A percentile compares a stretch with the other conserved stretches of the same genome.
Conservation (phyloP, 768 basidiomycete genomes). For the Tephrocybe sp. region DNA sequence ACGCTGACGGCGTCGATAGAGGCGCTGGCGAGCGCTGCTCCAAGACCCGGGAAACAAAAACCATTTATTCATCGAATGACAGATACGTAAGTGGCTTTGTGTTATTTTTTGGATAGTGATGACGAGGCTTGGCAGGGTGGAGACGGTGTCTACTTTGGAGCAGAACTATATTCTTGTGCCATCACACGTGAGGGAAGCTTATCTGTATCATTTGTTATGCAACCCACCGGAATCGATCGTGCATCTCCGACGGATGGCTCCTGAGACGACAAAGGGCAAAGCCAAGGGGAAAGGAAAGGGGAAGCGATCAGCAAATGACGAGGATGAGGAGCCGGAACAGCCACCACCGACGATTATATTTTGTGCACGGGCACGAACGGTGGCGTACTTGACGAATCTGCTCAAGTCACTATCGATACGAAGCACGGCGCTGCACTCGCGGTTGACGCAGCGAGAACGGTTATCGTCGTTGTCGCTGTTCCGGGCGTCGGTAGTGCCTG, state of each 20-base stretch:
- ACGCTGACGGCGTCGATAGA: conserved; percentile 90
- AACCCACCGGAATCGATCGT: conserved; percentile 82
- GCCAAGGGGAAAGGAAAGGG: conserved; percentile 29
- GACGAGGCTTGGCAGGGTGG: no score
- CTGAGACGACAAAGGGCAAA: conserved; percentile 43
- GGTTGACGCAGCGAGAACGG: conserved; percentile 89
- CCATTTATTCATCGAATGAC: conserved; percentile 85
- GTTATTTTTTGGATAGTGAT: no score
- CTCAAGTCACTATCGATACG: conserved; percentile 80
- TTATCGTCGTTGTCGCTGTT: conserved; percentile 84
- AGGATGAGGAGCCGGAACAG: conserved; percentile 58
- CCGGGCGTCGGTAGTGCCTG: conserved; percentile 82
- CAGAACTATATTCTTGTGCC: conserved; percentile 93
- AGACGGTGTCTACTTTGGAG: conserved; percentile 86
- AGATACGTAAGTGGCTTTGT: conserved; percentile 67
- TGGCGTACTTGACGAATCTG: conserved; percentile 82
- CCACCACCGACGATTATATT: conserved; percentile 98
- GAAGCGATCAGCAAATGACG: conserved; percentile 36
- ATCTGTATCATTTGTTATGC: conserved; percentile 87
- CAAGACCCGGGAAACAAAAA: conserved; percentile 78
- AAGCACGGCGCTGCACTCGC: conserved; percentile 88
- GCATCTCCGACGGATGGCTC: conserved; percentile 63
- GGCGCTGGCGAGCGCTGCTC: conserved; percentile 66
- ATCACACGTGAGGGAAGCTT: conserved; percentile 90
- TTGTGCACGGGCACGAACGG: conserved; percentile 81